These are phyloP conservation scores for Acrodontium crateriforme DNA, from an alignment of 2,329 filamentous ascomycete species.

Conservation along the genomic window DNA sequence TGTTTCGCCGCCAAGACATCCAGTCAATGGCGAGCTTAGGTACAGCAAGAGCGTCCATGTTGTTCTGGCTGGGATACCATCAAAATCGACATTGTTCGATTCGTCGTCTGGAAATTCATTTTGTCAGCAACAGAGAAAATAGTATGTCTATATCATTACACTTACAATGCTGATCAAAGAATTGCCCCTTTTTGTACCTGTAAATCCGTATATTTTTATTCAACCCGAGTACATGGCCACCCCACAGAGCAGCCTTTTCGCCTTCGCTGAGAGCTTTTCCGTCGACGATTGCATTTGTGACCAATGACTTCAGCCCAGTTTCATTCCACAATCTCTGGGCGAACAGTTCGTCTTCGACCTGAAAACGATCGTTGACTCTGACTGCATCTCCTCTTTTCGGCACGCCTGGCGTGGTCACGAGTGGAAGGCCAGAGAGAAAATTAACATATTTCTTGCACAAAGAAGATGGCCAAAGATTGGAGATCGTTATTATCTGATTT, in stretches of 20 bases:
- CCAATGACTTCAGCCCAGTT: constrained; percentile 56
- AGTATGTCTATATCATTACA: constrained; percentile 12
- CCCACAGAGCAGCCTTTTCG: constrained; percentile 44
- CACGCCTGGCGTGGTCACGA: constrained; percentile 63
- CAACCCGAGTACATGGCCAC: constrained; percentile 66
- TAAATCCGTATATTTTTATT: constrained; percentile 86
- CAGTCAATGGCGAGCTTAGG: constrained; percentile 59
- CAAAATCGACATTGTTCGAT: constrained; percentile 57
- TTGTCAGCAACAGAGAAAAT: constrained; percentile 1
- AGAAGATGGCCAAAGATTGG: constrained; percentile 58
- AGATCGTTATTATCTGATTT: constrained; percentile 58
- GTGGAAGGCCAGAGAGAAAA: constrained; percentile 56
- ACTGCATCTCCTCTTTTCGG: constrained; percentile 71
- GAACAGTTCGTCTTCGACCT: constrained; percentile 63
- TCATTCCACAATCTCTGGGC: constrained; percentile 62
- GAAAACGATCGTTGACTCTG: constrained; percentile 79
- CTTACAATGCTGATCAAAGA: constrained; percentile 85
- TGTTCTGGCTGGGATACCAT: constrained; percentile 46
- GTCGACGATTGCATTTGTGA: constrained; percentile 25
- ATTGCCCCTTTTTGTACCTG: constrained; percentile 72
- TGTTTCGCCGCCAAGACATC: constrained; percentile 75
- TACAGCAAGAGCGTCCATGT: constrained; percentile 90
- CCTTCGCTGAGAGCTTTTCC: constrained; percentile 17
- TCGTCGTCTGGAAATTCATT: constrained; percentile 56
- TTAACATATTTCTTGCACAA: constrained; percentile 64